Evolutionary conservation across 2,329 filamentous ascomycete species (phyloP).

Genomic region (Talaromyces islandicus): DNA sequence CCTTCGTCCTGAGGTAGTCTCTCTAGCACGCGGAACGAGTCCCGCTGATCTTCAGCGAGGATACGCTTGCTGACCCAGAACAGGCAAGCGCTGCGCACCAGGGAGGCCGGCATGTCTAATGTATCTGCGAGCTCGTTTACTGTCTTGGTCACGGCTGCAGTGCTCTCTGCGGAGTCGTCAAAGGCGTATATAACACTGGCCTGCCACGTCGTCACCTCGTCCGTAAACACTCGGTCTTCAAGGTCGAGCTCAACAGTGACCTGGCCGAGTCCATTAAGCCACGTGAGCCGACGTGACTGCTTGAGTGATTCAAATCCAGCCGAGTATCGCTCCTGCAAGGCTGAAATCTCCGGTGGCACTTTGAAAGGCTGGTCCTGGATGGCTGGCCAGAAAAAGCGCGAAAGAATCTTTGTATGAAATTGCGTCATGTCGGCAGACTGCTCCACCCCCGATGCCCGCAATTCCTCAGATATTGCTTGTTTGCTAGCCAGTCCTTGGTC

Average conservation of each 20-base stretch:
- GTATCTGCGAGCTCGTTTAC: conserved; percentile 40
- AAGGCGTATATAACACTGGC: conserved; percentile 85
- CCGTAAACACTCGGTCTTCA: conserved; percentile 66
- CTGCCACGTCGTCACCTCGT: conserved; percentile 75
- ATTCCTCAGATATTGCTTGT: conserved; percentile 17
- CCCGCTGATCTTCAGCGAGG: conserved; percentile 39
- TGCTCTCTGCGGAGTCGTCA: conserved; percentile 37
- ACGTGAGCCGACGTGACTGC: conserved; percentile 76
- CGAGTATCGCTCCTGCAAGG: conserved; percentile 66
- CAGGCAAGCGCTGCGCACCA: conserved; percentile 54
- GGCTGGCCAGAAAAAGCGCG: conserved; percentile 87
- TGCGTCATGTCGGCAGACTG: conserved; percentile 31
- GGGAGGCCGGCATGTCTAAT: conserved; percentile 50
- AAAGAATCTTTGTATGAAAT: conserved; percentile 79
- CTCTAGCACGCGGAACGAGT: conserved; percentile 54
- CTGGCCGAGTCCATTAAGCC: conserved; percentile 76
- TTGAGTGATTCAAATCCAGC: conserved; percentile 74
- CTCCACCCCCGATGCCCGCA: conserved; percentile 22
- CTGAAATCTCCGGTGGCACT: conserved; percentile 38
- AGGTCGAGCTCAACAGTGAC: conserved; percentile 77
- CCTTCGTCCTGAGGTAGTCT: conserved; percentile 34
- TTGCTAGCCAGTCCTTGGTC: conserved; percentile 35
- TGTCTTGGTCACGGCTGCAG: conserved; percentile 32
- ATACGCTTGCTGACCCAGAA: conserved; percentile 60
- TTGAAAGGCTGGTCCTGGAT: conserved; percentile 53